Conservation (phyloP, 2,329 filamentous ascomycete species). For the Zymoseptoria ardabiliae region DNA sequence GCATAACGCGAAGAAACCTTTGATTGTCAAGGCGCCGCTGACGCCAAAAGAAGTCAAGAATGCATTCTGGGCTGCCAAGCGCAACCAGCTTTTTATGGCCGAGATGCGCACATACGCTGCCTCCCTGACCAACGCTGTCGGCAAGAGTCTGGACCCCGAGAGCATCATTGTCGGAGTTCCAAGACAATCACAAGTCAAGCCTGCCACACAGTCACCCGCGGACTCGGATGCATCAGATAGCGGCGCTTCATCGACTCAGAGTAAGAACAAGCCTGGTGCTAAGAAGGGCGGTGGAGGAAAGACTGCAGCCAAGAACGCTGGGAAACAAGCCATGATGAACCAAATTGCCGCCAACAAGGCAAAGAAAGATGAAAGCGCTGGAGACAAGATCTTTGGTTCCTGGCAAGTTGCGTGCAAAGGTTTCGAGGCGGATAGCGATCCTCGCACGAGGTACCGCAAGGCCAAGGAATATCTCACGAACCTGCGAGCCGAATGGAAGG, state of each 20-base stretch:
- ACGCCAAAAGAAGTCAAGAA: slow-evolving; percentile 25
- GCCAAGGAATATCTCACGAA: slow-evolving; percentile 42
- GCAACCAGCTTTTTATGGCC: slow-evolving; percentile 59
- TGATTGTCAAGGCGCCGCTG: slow-evolving; percentile 36
- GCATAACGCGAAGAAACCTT: slow-evolving; percentile 52
- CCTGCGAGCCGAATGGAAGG: slow-evolving; percentile 34
- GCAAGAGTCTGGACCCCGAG: slow-evolving; percentile 58
- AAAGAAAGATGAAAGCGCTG: slow-evolving; percentile 35
- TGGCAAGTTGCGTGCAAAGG: slow-evolving; percentile 42
- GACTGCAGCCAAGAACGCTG: slow-evolving; percentile 29
- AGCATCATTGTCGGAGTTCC: slow-evolving; percentile 46
- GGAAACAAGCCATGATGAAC: slow-evolving; percentile 39
- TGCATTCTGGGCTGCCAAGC: slow-evolving; percentile 36
- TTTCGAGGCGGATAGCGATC: slow-evolving; percentile 40
- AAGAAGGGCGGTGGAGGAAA: slow-evolving; percentile 28
- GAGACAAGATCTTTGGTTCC: slow-evolving; percentile 35
- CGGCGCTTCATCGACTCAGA: slow-evolving; percentile 13
- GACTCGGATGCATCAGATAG: slow-evolving; percentile 25
- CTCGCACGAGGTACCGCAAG: slow-evolving; percentile 43
- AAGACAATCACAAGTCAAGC: slow-evolving; percentile 12
- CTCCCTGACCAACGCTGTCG: slow-evolving; percentile 58
- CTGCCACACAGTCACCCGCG: slow-evolving; percentile 19
- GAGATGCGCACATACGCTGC: slow-evolving; percentile 63
- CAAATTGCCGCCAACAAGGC: slow-evolving; percentile 36
- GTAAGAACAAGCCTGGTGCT: slow-evolving; percentile 22